Evolutionary conservation across 805 yeast species (phyloP).

Genomic region (Candida tammaniensis): DNA sequence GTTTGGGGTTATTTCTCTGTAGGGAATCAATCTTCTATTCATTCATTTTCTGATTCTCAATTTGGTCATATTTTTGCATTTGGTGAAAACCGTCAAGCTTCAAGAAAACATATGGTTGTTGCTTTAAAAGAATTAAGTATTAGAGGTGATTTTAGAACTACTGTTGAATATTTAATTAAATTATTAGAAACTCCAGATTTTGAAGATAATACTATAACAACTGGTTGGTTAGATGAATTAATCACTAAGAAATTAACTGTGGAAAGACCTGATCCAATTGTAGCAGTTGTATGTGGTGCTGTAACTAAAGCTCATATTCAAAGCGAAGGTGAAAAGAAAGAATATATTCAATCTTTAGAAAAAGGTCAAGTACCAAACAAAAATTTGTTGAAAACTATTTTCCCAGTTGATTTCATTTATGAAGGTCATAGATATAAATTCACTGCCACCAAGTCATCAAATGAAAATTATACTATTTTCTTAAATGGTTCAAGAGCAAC

Average conservation of each 20-base stretch:
- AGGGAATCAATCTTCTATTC: constrained; percentile 93
- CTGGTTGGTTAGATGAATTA: constrained; percentile 98
- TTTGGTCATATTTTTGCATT: constrained; percentile 99
- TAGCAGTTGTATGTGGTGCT: constrained; percentile 97
- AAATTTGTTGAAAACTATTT: constrained; percentile 77
- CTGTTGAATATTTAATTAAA: constrained; percentile 95
- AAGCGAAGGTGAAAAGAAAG: constrained; percentile 64
- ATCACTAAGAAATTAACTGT: constrained; percentile 92
- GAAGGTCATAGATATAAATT: constrained; percentile 92
- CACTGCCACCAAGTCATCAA: constrained; percentile 91
- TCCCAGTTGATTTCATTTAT: constrained; percentile 91
- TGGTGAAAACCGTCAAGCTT: constrained; percentile 97
- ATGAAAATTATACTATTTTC: constrained; percentile 81
- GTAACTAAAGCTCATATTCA: constrained; percentile 90
- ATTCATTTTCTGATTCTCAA: constrained; percentile 97
- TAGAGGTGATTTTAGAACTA: constrained; percentile 98
- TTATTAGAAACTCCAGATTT: constrained; percentile 94
- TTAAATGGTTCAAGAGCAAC: constrained; percentile 90
- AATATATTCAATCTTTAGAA: constrained; percentile 75
- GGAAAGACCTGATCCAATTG: constrained; percentile 88
- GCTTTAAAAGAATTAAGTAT: constrained; percentile 95
- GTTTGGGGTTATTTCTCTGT: constrained; percentile 99
- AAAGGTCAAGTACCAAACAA: constrained; percentile 94
- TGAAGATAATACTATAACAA: constrained; percentile 93
- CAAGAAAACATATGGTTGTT: constrained; percentile 98